Evolutionary conservation across 2,329 filamentous ascomycete species (phyloP).

Genomic region (Bertia moriformis): DNA sequence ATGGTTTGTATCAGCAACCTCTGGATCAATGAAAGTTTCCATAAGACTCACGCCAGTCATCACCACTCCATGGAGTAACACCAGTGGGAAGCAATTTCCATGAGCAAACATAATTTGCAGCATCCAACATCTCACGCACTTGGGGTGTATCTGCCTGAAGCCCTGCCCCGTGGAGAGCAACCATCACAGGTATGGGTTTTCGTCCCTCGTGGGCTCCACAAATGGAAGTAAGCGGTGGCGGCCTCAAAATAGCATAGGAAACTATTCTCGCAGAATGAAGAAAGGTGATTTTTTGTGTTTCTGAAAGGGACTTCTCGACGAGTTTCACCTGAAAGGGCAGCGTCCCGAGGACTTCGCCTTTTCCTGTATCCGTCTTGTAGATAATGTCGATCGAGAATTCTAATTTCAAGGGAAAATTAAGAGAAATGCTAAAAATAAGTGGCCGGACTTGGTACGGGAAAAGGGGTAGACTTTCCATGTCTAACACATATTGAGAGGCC

Average conservation of each 20-base stretch:
- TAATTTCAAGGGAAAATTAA: background rate
- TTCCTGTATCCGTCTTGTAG: background rate
- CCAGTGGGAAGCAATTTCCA: slow-evolving; percentile 40
- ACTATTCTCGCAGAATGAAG: background rate
- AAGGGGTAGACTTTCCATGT: no score
- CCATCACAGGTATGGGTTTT: slow-evolving; percentile 24
- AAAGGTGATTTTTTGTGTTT: background rate
- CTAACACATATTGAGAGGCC: no score
- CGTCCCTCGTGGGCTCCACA: slow-evolving; percentile 4
- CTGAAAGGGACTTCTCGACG: background rate
- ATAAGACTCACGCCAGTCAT: slow-evolving; percentile 33
- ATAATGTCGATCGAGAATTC: background rate
- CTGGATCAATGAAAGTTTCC: background rate
- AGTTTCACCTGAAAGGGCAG: background rate
- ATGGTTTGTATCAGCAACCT: background rate
- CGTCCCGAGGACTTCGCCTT: background rate
- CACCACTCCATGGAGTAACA: slow-evolving; percentile 39
- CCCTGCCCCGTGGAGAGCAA: slow-evolving; percentile 37
- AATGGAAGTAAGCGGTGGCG: background rate
- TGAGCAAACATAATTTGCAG: slow-evolving; percentile 29
- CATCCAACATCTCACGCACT: slow-evolving; percentile 28
- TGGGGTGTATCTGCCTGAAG: slow-evolving; percentile 30
- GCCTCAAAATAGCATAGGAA: background rate
- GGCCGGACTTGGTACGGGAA: background rate
- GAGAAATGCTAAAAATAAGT: background rate